These are phyloP conservation scores for Beauveria australis DNA, from an alignment of 2,329 filamentous ascomycete genomes.

Conservation along the genomic window DNA sequence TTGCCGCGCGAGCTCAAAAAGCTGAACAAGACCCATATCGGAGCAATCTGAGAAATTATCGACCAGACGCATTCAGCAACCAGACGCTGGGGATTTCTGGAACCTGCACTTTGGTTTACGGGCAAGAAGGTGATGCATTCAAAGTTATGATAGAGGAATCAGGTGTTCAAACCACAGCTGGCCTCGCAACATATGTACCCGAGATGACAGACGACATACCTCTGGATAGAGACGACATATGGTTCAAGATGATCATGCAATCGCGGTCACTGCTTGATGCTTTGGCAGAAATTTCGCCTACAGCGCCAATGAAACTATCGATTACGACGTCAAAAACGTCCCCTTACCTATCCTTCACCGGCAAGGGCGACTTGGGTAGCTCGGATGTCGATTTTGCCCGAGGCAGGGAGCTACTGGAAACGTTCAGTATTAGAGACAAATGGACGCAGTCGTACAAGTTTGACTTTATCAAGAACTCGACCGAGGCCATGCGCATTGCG, in stretches of 20 bases:
- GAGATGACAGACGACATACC: constrained; percentile 74
- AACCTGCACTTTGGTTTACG: constrained; percentile 77
- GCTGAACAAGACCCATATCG: constrained; percentile 52
- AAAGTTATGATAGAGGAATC: constrained; percentile 80
- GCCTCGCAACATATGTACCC: constrained; percentile 79
- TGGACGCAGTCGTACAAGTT: constrained; percentile 78
- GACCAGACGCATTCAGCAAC: constrained; percentile 70
- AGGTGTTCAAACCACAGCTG: constrained; percentile 80
- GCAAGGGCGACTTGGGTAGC: constrained; percentile 46
- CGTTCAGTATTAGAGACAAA: constrained; percentile 54
- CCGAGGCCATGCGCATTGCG: constrained; percentile 85
- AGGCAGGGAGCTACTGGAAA: constrained; percentile 63
- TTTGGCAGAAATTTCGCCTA: constrained; percentile 59
- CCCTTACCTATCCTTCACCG: constrained; percentile 69
- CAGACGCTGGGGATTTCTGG: constrained; percentile 77
- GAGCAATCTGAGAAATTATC: constrained; percentile 53
- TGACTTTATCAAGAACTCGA: constrained; percentile 73
- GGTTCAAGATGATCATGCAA: constrained; percentile 93
- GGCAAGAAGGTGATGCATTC: constrained; percentile 65
- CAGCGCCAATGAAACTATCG: constrained; percentile 64
- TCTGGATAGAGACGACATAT: constrained; percentile 69
- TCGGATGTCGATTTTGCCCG: constrained; percentile 60
- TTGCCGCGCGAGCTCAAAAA: constrained; percentile 48
- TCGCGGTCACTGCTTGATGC: constrained; percentile 64
- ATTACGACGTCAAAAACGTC: constrained; percentile 55